phyloP scores from a whole-genome alignment of 2,329 filamentous ascomycete genomes.

The Calycina marina region DNA sequence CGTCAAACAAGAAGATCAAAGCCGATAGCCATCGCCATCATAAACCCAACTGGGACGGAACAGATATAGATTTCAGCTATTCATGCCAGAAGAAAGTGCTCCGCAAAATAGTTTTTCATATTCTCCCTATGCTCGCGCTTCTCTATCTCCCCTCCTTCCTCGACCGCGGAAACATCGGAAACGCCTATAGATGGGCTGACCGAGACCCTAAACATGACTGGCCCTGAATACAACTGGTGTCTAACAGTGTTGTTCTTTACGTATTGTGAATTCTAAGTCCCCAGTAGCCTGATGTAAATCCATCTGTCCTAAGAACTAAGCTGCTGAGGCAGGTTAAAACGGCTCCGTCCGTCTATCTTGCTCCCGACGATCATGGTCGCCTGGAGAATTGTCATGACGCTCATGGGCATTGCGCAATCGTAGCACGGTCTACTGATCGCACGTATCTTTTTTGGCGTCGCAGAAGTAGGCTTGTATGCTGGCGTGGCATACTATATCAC shows the following conservation, averaged over 20 bases:
- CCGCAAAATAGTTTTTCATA: constrained; percentile 36
- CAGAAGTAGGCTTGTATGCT: constrained; percentile 39
- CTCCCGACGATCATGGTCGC: constrained; percentile 40
- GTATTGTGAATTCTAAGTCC: constrained; percentile 30
- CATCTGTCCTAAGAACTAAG: background rate
- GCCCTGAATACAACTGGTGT: constrained; percentile 49
- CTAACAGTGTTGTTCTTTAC: constrained; percentile 52
- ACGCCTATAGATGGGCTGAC: constrained; percentile 41
- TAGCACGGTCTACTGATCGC: constrained; percentile 36
- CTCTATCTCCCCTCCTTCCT: constrained; percentile 42
- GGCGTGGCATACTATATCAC: constrained; percentile 33
- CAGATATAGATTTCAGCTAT: too few species aligned
- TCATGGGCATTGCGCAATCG: constrained; percentile 35
- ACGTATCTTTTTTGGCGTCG: constrained; percentile 39
- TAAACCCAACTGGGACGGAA: too few species aligned
- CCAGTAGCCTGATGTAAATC: background rate
- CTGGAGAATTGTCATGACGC: constrained; percentile 39
- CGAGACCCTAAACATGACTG: constrained; percentile 36
- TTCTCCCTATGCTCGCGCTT: constrained; percentile 38
- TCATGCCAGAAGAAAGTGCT: constrained; percentile 42
- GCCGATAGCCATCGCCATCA: too few species aligned
- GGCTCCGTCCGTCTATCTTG: constrained; percentile 42
- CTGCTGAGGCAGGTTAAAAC: constrained; percentile 43
- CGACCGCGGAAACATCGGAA: constrained; percentile 44
- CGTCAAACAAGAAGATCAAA: too few species aligned